Base-by-base conservation (phyloP, 306 rosid species). In the Gillenia trifoliata region DNA sequence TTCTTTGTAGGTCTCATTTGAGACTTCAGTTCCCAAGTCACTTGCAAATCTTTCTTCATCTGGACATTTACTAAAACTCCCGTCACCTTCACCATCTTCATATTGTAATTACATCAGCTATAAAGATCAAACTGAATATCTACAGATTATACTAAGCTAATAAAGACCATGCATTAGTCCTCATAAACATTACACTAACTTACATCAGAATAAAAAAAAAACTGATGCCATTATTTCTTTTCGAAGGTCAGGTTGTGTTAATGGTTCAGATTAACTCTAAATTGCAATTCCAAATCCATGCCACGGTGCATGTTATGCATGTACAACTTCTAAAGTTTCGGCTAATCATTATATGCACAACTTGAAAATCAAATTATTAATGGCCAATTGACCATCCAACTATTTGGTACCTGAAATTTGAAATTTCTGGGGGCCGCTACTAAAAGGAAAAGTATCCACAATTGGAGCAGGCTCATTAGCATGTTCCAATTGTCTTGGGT, bases 31-130 rank as follows among this genome's bases (percentile, higher is more conserved):
- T 70, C 34, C 41, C 54, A 54, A 28, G 2, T 70, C 79, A 74
- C 74, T 69, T 54, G 73, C 34, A 64, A 59, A 66, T 17, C 68
- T 60, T 45, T 49, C 72, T 71, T 65, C 80, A 11, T 56, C 80
- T 57, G 43, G 71, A 75, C 64, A 78, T 41, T 59, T 83, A 41
- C 34, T 40, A 38, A 66, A 65, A 60, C 40, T 61, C 66, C 66
- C 36, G 2, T 70, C 74, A 28, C 77, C 81, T 83, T 78, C 78
- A 75, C 66, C 80, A 79, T 57, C 71, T 49, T 71, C 70, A 74
- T 36, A 78, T 75, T 38, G 64, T 63, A 64, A 80, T 54, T 69
- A 26, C 28, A 60, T 82, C 76, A 77, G 57, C 47, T 15, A 62
- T 6, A 59, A 59, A 59, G 52, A 31, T 56, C 70, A 63, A 66